Base-by-base conservation (phyloP, 2,329 filamentous ascomycete genomes). In the Aspergillus eucalypticola region DNA sequence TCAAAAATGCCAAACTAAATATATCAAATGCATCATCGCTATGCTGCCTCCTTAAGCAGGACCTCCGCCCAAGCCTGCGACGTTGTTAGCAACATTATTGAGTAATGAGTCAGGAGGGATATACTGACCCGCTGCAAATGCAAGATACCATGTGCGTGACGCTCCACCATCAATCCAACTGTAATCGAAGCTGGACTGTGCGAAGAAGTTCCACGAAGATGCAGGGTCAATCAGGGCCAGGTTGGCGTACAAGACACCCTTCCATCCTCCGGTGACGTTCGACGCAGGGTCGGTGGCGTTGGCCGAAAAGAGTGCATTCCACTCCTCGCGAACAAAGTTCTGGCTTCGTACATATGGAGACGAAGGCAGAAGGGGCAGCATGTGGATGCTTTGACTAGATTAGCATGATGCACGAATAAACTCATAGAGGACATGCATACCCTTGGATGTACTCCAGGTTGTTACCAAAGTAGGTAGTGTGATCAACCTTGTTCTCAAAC, bases 401-500 rank as follows among this genome's bases (percentile, higher is more conserved):
- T 68, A 74, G 75, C 49, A 67, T 63, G 25, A 13, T 15, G 13
- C 56, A 19, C 10, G 7, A 2, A 2, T 5, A 50, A 25, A 8
- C n/a, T 5, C 7, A 32, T 13, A 25, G 3, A 15, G 44, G 29
- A 13, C 4, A 13, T 67, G 25, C 71, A 56, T 69, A 79, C 78
- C 83, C 86, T 72, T 88, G 82, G 62, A 96, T 84, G 67, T 86
- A 91, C 75, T 94, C 89, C 11, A 86, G 83, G 59, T 88, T 86
- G 54, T 79, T 75, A 49, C 91, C 91, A 70, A 97, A 97, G 78
- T 92, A 97, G 1, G 94, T 97, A 3, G 90, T 89, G 76, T 97
- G 92, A 74, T 98, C 91, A 56, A 92, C 84, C 78, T 98, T 98
- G 81, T 97, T 97, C 78, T 98, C 94, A 70, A 97, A 98, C 8